Evolutionary conservation across 1,284 basidiomycete species (phyloP), one percentile per base, ranked within the genome.

Genomic region (Leccinum huronense): DNA sequence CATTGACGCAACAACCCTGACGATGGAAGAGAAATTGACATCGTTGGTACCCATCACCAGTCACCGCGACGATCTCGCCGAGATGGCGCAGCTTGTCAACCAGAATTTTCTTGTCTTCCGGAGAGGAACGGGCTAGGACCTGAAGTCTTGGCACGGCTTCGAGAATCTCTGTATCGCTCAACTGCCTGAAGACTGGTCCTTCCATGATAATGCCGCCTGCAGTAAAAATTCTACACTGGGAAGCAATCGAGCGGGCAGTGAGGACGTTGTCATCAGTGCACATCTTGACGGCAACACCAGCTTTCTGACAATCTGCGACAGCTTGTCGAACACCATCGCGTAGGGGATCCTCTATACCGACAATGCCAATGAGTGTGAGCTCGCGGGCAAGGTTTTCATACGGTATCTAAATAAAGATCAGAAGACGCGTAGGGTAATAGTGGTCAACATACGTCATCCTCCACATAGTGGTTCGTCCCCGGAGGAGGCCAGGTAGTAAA

Each of bases 211-310:
- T 87, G 57, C 96, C 96, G 45, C 95, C 95, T 2, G 90, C 79
- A 7, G 89, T 91, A 78, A 92, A 97, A 76, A 98, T 98, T 54
- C 96, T 95, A 74, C 96, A 98, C 74, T 98, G 97, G 7, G 85
- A 84, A 42, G 97, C 95, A 71, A 99, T 99, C 7, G 95, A 98
- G 31, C 93, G 86, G 53, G 93, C 93, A 7, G 95, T 97, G 56
- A 98, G 84, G 58, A 96, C 93, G 71, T 98, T 99, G 79, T 99
- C 97, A 74, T 96, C 97, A 0, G 97, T 98, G 77, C 94, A 97
- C 96, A 99, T 99, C 82, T 98, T 98, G 80, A 99, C 89, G 34
- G 86, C 84, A n/a, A 99, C 95, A 69, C 96, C 96, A 48, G 97
- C 97, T 62, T 83, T 84, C 70, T 87, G 86, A 75, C 95, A 98